phyloP scores from a whole-genome alignment of 2,329 filamentous ascomycete genomes.

The Aspergillus novoparasiticus region DNA sequence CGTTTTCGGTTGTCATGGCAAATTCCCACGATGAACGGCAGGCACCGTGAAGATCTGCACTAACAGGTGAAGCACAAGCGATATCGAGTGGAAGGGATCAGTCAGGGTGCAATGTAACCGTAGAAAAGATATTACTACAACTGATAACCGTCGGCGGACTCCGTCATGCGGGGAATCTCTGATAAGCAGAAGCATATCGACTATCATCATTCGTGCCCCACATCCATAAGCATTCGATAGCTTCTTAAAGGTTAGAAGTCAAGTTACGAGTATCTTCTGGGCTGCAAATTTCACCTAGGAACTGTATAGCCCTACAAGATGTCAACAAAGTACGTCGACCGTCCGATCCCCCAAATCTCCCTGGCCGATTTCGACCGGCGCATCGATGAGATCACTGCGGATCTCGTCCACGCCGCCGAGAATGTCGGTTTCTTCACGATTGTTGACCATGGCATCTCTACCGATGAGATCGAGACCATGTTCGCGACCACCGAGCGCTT shows the following conservation, averaged over 20 bases:
- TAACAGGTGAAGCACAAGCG: background rate
- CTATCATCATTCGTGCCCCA: background rate
- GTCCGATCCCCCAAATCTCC: slow-evolving; percentile 56
- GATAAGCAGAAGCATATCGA: background rate
- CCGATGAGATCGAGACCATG: slow-evolving; percentile 53
- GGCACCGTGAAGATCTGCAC: background rate
- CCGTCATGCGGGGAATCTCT: background rate
- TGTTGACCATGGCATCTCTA: slow-evolving; percentile 57
- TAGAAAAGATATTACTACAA: background rate
- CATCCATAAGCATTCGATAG: background rate
- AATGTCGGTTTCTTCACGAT: slow-evolving; percentile 64
- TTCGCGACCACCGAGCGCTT: slow-evolving; percentile 56
- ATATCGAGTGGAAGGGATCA: background rate
- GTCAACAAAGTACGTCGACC: slow-evolving; percentile 44
- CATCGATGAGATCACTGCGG: slow-evolving; percentile 55
- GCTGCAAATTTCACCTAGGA: too few species aligned
- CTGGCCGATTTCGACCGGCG: slow-evolving; percentile 56
- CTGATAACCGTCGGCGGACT: background rate
- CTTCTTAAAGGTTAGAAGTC: background rate
- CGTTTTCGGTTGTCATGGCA: too few species aligned
- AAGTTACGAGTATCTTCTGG: background rate
- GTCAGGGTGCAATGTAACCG: background rate
- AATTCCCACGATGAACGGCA: background rate
- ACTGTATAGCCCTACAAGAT: background rate
- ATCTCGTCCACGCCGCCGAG: slow-evolving; percentile 59